Percentiles rank a stretch among this genome's conserved stretches.
Conservation (phyloP, 257 asterid species). For the Forsythia suspensa region DNA sequence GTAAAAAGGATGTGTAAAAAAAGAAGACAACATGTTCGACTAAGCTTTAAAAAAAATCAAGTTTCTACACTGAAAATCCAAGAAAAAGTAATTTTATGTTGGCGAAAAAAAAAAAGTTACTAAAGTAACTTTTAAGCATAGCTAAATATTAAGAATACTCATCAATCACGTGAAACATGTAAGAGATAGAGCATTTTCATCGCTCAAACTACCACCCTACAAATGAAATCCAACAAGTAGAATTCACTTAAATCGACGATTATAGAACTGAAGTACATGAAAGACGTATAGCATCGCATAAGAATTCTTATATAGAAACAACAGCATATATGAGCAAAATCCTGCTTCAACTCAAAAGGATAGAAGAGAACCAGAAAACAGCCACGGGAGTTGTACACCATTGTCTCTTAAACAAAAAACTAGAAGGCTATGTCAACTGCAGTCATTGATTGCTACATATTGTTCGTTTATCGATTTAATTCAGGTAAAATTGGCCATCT, state of each 20-base stretch:
- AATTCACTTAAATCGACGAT: not conserved
- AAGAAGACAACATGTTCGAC: not conserved
- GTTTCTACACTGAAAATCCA: too few species aligned
- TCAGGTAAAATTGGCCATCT: slow-evolving; percentile 4
- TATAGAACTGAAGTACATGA: too few species aligned
- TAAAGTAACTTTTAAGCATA: not conserved
- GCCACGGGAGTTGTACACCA: not conserved
- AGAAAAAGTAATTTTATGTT: too few species aligned
- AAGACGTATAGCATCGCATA: not conserved
- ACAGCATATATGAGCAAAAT: not conserved
- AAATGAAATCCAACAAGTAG: not conserved
- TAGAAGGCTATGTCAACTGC: not conserved
- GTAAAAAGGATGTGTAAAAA: not conserved
- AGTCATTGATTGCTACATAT: not conserved
- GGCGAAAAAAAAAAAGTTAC: too few species aligned
- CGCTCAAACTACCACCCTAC: not conserved
- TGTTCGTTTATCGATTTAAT: not conserved
- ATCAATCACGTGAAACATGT: not conserved
- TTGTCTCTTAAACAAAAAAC: too few species aligned
- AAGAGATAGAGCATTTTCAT: not conserved
- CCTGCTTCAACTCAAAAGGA: too few species aligned
- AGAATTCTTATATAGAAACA: too few species aligned
- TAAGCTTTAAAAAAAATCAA: too few species aligned
- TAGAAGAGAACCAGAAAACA: not conserved
- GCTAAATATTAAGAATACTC: not conserved